phyloP scores from a whole-genome alignment of 805 yeast genomes.

The Ogataea trehalophila region DNA sequence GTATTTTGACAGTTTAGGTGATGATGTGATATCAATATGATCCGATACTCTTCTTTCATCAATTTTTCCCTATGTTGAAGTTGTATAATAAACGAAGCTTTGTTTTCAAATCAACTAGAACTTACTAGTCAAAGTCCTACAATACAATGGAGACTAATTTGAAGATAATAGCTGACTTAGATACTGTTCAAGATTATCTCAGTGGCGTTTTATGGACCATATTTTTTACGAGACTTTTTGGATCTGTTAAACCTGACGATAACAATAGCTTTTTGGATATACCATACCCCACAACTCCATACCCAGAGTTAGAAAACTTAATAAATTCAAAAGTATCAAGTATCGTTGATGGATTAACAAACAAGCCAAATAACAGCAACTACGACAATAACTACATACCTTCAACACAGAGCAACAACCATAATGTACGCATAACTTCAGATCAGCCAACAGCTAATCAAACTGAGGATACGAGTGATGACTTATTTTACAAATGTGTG shows the following conservation, averaged over 20 bases:
- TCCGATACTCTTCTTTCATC: background rate
- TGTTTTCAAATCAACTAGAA: background rate
- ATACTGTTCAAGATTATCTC: constrained; percentile 49
- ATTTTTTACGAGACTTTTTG: constrained; percentile 65
- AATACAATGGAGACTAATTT: constrained; percentile 42
- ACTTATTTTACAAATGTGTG: constrained; percentile 26
- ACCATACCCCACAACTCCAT: constrained; percentile 48
- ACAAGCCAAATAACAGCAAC: background rate
- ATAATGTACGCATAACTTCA: constrained; percentile 10
- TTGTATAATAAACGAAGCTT: background rate
- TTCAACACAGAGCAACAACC: constrained; percentile 10
- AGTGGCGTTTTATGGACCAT: constrained; percentile 63
- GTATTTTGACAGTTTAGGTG: too few species aligned
- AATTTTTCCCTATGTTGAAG: background rate
- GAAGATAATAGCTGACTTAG: constrained; percentile 46
- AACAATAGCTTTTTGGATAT: constrained; percentile 49
- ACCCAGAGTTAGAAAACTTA: constrained; percentile 43
- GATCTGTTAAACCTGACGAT: constrained; percentile 52
- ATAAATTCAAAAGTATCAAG: constrained; percentile 33
- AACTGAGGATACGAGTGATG: background rate
- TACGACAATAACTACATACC: constrained; percentile 1
- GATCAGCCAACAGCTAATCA: background rate
- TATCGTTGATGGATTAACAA: constrained; percentile 25
- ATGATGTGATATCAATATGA: too few species aligned
- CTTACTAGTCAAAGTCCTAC: background rate